phyloP scores from a whole-genome alignment of 1,284 basidiomycete genomes.

The Puccinia hordei region DNA sequence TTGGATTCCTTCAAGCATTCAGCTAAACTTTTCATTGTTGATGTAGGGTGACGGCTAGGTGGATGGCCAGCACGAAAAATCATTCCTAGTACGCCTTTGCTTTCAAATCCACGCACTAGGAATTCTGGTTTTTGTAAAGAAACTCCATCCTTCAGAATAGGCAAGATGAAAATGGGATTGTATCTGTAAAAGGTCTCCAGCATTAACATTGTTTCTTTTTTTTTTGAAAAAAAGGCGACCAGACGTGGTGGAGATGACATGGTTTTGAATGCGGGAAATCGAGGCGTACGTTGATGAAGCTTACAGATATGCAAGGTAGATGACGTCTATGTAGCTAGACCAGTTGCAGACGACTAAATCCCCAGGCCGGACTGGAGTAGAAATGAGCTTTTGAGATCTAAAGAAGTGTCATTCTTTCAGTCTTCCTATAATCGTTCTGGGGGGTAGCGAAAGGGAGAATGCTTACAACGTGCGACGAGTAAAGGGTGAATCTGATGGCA shows the following conservation, averaged over 20 bases:
- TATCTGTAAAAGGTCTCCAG: constrained; percentile 19
- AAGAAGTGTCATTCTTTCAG: not conserved
- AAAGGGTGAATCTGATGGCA: constrained; percentile 44
- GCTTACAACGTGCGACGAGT: constrained; percentile 12
- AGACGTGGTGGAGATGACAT: not conserved
- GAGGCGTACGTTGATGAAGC: constrained; percentile 9
- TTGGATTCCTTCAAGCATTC: constrained; percentile 6
- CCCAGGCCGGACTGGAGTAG: constrained; percentile 16
- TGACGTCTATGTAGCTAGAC: constrained; percentile 46
- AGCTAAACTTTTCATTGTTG: constrained; percentile 3
- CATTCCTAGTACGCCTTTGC: not conserved
- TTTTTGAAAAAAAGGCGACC: not conserved
- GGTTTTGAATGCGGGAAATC: not conserved
- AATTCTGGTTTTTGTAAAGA: not conserved
- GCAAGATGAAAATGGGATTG: constrained; percentile 45
- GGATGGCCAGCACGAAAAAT: constrained; percentile 24
- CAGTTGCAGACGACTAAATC: constrained; percentile 45
- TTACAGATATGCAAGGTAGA: constrained; percentile 48
- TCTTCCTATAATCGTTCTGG: not conserved
- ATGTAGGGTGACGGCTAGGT: not conserved
- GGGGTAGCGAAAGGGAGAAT: not conserved
- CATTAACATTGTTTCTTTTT: not conserved
- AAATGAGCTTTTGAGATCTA: constrained; percentile 24
- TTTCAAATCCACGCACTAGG: constrained; percentile 17
- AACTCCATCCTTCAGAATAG: not conserved